Conservation (phyloP, 345 rosid species). For the Psidium friedrichsthalianum region DNA sequence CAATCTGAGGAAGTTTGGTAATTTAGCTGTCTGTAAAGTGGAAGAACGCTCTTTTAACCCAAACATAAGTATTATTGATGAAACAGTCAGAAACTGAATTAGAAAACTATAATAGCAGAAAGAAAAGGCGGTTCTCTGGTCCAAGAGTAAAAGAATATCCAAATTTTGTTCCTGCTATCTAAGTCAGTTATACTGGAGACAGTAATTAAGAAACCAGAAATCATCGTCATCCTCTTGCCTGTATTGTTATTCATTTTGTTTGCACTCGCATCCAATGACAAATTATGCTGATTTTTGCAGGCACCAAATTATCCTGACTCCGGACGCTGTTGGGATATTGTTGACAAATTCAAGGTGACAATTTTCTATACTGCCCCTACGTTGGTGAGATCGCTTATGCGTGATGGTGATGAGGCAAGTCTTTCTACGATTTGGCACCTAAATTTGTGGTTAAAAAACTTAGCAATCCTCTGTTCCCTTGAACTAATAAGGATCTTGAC, state of each 20-base stretch:
- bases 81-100: neutral
- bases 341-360: conserved; percentile 89
- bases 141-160: neutral
- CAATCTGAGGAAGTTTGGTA: neutral
- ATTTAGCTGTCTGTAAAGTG: neutral
- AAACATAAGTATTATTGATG: neutral
- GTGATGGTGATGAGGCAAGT: conserved; percentile 70
- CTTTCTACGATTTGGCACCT: conserved; percentile 2
- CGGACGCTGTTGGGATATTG: conserved; percentile 96
- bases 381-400: conserved; percentile 96
- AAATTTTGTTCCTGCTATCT: neutral
- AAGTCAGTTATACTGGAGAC: neutral
- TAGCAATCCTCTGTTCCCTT: neutral
- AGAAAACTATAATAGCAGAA: neutral
- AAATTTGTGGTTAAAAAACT: conserved; percentile 2
- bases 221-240: neutral
- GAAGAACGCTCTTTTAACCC: neutral
- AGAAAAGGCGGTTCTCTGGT: neutral
- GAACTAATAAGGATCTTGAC: neutral
- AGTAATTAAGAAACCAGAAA: neutral
- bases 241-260: neutral
- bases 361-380: conserved; percentile 96
- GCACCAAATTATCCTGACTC: conserved; percentile 89
- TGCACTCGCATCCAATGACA: neutral
- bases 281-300: conserved; percentile 22